phyloP scores from a whole-genome alignment of 306 rosid species.

The Hippophae gyantsensis region DNA sequence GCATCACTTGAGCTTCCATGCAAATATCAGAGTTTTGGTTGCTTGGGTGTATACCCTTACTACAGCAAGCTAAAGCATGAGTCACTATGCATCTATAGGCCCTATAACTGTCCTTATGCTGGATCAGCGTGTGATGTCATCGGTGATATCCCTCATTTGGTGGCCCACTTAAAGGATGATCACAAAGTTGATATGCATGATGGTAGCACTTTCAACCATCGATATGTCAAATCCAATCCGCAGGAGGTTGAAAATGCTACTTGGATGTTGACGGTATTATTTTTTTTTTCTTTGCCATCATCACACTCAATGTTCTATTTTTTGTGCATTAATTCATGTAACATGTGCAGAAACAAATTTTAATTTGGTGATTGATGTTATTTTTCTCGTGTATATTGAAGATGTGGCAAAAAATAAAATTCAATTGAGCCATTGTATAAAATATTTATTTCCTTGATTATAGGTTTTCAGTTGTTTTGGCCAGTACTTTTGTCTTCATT shows the following conservation, averaged over 20 bases:
- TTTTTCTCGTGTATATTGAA: too few species aligned
- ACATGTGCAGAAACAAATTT: too few species aligned
- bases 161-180: slow-evolving; percentile 74
- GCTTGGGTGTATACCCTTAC: slow-evolving; percentile 77
- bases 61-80: slow-evolving; percentile 91
- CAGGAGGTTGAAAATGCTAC: slow-evolving; percentile 97
- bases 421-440: too few species aligned
- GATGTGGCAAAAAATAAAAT: too few species aligned
- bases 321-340: too few species aligned
- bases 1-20: slow-evolving; percentile 91
- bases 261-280: slow-evolving; percentile 89
- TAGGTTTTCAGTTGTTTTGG: slow-evolving; percentile 93
- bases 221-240: slow-evolving; percentile 89
- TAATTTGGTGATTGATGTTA: too few species aligned
- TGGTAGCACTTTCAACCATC: slow-evolving; percentile 94
- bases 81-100: slow-evolving; percentile 65
- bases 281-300: not conserved
- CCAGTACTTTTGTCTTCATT: slow-evolving; percentile 79
- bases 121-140: slow-evolving; percentile 74
- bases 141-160: slow-evolving; percentile 79
- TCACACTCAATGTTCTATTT: too few species aligned
- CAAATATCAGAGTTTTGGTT: slow-evolving; percentile 75
- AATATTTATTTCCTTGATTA: slow-evolving; percentile 7
- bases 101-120: slow-evolving; percentile 90
- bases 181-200: slow-evolving; percentile 96